Conservation (phyloP, 108 stramenopile genomes). For the Asterionellopsis glacialis region DNA sequence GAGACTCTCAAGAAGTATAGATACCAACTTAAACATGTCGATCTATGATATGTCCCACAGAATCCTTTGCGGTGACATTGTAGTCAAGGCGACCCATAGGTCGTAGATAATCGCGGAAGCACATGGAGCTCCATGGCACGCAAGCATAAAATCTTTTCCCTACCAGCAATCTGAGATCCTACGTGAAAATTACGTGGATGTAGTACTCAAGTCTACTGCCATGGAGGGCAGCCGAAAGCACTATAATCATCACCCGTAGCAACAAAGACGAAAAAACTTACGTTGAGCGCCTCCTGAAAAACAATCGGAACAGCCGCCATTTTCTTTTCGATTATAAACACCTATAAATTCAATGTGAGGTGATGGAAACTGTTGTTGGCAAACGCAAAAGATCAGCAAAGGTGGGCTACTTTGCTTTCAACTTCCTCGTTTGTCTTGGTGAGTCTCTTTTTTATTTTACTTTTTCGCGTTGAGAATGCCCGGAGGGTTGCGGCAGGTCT, state of each 20-base stretch:
- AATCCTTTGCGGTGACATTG: too few relatives aligned
- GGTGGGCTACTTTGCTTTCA: background rate
- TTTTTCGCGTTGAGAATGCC: too few relatives aligned
- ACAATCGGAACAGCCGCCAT: constrained; percentile 47
- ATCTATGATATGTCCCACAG: too few relatives aligned
- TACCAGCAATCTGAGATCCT: constrained; percentile 14
- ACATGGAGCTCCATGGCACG: constrained; percentile 9
- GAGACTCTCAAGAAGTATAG: too few relatives aligned
- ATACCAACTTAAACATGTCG: too few relatives aligned
- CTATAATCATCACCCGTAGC: background rate
- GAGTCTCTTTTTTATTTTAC: background rate
- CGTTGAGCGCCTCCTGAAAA: constrained; percentile 84
- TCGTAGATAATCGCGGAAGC: constrained; percentile 22
- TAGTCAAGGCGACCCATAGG: too few relatives aligned
- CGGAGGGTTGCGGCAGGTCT: constrained; percentile 8
- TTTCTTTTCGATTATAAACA: too few relatives aligned
- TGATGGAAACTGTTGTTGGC: background rate
- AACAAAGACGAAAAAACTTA: constrained; percentile 42
- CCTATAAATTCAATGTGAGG: background rate
- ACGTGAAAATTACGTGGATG: constrained; percentile 7
- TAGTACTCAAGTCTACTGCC: too few relatives aligned
- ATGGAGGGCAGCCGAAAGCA: constrained; percentile 1
- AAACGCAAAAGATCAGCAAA: background rate
- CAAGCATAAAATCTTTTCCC: background rate
- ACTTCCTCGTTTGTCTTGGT: background rate